Base-by-base conservation (phyloP, 2,329 filamentous ascomycete genomes). In the Waltergamsia citrina region DNA sequence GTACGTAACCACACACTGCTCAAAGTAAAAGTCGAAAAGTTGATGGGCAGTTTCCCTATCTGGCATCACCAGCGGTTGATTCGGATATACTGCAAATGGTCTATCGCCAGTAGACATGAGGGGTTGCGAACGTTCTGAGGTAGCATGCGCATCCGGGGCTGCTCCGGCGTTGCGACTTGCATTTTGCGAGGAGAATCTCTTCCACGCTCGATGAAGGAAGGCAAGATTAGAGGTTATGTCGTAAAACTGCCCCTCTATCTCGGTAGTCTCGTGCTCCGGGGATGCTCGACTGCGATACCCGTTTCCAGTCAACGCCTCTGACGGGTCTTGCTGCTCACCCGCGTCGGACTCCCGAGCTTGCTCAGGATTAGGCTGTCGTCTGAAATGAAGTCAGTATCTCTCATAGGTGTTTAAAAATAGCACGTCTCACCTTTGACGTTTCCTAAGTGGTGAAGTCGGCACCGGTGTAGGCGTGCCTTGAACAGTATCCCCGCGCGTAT, bases 1-100 rank as follows among this genome's bases (percentile, higher is more conserved):
- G 43, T 76, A 74, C 0, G 73, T 77, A 5, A 72, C 70, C 20
- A 73, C 66, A 14, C 70, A 73, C 40, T 67, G 69, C 29, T 76
- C 71, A 43, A 77, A 77, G 41, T 76, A 78, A 16, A 69, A 58
- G 5, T 43, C 37, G 26, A 56, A 35, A 11, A 55, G 42, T 2
- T 46, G 38, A 7, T 38, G 29, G 9, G 45, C 41, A 3, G 37
- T 24, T 2, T 42, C 29, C 3, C 36, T 40, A 4, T 45, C 37
- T 6, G 46, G 43, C 5, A 51, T 38, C 8, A 43, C 37, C 12
- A 43, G 34, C 9, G 25, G 20, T 5, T 40, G 29, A 9, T 38
- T 35, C 2, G 29, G 18, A 5, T 42, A 23, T 4, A 38, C 33
- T 6, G 36, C 39, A 14, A 56, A 53, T 3, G 54, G 50, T 21